Evolutionary conservation across 805 yeast species (phyloP).

Genomic region (Barnettozyma sucrosica): DNA sequence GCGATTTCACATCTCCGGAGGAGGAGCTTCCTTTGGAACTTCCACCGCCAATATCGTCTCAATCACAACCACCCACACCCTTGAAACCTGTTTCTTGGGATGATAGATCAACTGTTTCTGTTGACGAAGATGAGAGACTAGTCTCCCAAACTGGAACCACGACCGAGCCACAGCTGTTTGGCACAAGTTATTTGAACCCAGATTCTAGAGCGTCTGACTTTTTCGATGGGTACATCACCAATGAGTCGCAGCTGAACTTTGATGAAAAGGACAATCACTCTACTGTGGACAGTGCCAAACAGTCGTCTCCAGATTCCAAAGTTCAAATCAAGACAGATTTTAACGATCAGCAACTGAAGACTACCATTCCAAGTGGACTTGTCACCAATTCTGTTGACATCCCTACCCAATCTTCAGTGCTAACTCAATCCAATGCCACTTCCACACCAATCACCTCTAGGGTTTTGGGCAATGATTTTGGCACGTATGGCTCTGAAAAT

Average conservation of each 20-base stretch:
- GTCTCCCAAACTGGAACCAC: not conserved
- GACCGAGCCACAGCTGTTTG: not conserved
- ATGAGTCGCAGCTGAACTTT: slow-evolving; percentile 7
- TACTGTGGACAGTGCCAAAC: not conserved
- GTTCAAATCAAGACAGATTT: not conserved
- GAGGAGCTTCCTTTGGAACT: slow-evolving; percentile 24
- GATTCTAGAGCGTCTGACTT: slow-evolving; percentile 25
- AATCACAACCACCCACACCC: not conserved
- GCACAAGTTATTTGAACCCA: slow-evolving; percentile 6
- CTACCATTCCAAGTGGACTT: too few relatives aligned
- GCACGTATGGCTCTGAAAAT: not conserved
- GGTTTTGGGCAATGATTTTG: not conserved
- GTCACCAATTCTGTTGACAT: not conserved
- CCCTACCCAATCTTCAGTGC: not conserved
- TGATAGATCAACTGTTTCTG: not conserved
- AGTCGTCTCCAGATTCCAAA: not conserved
- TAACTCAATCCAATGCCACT: not conserved
- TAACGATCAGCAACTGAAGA: not conserved
- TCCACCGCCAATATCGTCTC: slow-evolving; percentile 23
- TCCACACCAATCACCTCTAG: not conserved
- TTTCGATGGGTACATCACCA: slow-evolving; percentile 24
- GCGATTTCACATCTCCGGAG: slow-evolving; percentile 13
- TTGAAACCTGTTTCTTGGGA: not conserved
- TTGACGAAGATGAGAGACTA: not conserved
- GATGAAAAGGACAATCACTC: not conserved